Evolutionary conservation across 257 asterid genomes (phyloP), one percentile per base, ranked within the genome.

Genomic region (Thymus quinquecostatus): DNA sequence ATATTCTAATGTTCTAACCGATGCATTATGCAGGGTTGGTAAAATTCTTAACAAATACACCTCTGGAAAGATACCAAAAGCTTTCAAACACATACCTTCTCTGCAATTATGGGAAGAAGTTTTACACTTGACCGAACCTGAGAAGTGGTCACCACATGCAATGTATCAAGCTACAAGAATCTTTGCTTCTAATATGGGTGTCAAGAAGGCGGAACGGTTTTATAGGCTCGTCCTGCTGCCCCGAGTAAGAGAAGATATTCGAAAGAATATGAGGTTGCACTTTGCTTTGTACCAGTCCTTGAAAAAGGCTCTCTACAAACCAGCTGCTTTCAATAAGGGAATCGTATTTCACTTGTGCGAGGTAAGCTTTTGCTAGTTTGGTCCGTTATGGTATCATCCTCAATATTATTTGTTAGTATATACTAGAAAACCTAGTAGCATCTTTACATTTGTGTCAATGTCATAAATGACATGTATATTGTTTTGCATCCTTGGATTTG

Each of bases 271-370:
- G 85, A 88, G 88, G 79, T 83, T 93, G 72, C 98, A 90, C 82
- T 93, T 93, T 82, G 89, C 93, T 28, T 70, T 92, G 50, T 90
- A 90, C 79, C 97, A 90, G 44, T 86, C 98, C 69, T 69, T 92
- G 85, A 92, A 86, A 77, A 92, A 92, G 80, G 82, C 89, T 76
- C 79, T 90, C 43, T 92, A 86, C 65, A 92, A 92, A 73, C 98
- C 98, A 38, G 98, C 96, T 69, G 97, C 98, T 70, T 92, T 92
- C 82, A 92, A 90, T 68, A 92, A 84, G 87, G 98, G 98, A 73
- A 83, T 92, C 50, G 80, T 90, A 82, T 74, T 90, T 68, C 81
- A 97, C 14, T 81, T 92, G 64, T 92, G 98, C 43, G 95, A 92
- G 98, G 98, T 92, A 82, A 41, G 64, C n/a, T 70, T 40, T 57